Base-by-base conservation (phyloP, 805 yeast genomes). In the Metschnikowia santaceciliae region DNA sequence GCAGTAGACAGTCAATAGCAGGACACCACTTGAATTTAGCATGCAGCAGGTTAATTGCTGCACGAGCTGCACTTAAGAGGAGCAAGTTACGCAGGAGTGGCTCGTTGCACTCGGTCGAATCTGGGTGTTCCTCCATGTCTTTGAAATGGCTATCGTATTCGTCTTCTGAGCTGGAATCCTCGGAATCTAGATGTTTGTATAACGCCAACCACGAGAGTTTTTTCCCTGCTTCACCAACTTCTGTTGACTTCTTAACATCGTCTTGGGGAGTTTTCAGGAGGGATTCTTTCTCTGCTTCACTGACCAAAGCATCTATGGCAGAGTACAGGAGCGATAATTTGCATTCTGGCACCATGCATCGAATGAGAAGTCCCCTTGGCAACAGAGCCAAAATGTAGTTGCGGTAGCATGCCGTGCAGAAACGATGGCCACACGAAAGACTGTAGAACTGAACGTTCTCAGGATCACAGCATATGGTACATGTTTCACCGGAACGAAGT, bases 11-110 rank as follows among this genome's bases (percentile, higher is more conserved):
- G 62, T 87, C 96, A 0, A 91, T 84, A 1, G 87, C 84, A 0
- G 97, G 96, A 66, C 98, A 91, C 86, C 90, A 84, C 56, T 78
- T 80, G 59, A 76, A 82, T 42, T 74, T 75, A 42, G 71, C 65
- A 51, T 79, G 52, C 45, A 38, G 49, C 15, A 53, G 34, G 45
- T 54, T 55, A 20, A 58, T 52, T 6, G 42, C 39, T 4, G 33
- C 41, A 13, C 57, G 54, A 1, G 57, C 61, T 6, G 54, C 56
- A n/a, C 34, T 15, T 6, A 54, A 35, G 14, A 55, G 54, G 30
- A 52, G 55, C 19, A 48, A 46, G 49, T 54, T 49, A 19, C 15
- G 17, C 46, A 52, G 50, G 17, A 55, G 32, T 13, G 54, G 56
- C 23, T 54, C 52, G 10, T 22, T 26, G 19, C 32, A 32, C 19